phyloP scores from a whole-genome alignment of 164 flowering plant genomes.

The Vitis labrusca region DNA sequence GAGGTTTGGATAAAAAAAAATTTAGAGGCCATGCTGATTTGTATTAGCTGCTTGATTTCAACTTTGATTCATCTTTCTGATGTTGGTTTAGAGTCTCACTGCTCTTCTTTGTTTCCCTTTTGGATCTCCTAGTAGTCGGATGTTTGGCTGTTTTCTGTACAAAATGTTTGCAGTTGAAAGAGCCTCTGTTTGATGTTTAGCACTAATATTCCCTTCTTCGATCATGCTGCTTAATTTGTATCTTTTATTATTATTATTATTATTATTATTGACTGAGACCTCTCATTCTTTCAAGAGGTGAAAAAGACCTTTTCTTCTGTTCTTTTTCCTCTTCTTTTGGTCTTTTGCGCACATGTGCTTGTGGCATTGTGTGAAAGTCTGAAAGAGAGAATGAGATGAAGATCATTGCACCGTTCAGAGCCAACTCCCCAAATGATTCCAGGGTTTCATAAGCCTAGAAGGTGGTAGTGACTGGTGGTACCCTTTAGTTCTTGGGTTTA shows the following conservation, averaged over 20 bases:
- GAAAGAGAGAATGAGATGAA: neutral
- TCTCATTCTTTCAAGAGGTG: neutral
- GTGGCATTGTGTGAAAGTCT: too few relatives aligned
- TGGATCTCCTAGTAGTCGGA: slow-evolving; percentile 4
- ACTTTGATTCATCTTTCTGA: neutral
- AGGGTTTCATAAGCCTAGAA: neutral
- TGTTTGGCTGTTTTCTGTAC: slow-evolving; percentile 26
- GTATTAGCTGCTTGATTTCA: neutral
- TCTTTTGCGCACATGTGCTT: neutral
- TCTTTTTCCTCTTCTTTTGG: neutral
- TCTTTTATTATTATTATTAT: neutral
- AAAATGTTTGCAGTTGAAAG: slow-evolving; percentile 32
- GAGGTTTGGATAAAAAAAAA: neutral
- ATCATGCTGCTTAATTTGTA: neutral
- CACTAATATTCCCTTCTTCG: neutral
- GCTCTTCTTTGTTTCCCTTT: neutral
- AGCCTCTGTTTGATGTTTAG: slow-evolving; percentile 1
- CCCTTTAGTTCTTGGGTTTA: too few relatives aligned
- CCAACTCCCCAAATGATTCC: neutral
- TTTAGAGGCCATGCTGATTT: slow-evolving; percentile 1
- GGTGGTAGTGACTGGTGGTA: neutral
- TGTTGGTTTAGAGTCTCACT: neutral
- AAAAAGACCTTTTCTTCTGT: neutral
- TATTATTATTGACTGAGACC: neutral
- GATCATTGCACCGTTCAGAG: neutral